phyloP scores from a whole-genome alignment of 352 stramenopile species.

The Phytophthora agathidicida region DNA sequence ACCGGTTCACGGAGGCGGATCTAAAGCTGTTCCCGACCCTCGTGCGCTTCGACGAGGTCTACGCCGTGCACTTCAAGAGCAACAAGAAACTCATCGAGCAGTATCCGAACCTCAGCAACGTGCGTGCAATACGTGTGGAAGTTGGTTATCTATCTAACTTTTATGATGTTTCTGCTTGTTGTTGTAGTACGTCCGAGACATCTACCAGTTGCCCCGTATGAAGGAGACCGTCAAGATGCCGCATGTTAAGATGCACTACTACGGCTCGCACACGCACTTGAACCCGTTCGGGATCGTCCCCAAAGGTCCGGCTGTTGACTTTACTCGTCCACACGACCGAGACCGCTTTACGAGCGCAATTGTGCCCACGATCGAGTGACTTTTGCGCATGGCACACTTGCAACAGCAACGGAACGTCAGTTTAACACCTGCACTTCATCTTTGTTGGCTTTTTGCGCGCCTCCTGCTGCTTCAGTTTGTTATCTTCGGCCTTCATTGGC shows the following conservation, averaged over 20 bases:
- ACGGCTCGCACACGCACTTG: constrained; percentile 51
- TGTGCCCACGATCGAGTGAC: not conserved
- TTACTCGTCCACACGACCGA: constrained; percentile 36
- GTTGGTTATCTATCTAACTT: too few species aligned
- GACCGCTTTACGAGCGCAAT: constrained; percentile 34
- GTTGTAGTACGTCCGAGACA: constrained; percentile 45
- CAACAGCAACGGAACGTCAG: not conserved
- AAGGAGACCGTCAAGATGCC: constrained; percentile 44
- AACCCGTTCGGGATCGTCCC: constrained; percentile 53
- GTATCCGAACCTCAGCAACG: constrained; percentile 84
- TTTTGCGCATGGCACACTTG: not conserved
- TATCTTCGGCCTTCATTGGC: too few species aligned
- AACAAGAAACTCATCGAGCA: constrained; percentile 84
- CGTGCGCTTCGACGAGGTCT: constrained; percentile 94
- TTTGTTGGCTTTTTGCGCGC: too few species aligned
- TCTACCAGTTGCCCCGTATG: constrained; percentile 48
- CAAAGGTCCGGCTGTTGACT: constrained; percentile 31
- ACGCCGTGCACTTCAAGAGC: constrained; percentile 76
- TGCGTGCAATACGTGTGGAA: too few species aligned
- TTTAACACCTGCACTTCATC: too few species aligned
- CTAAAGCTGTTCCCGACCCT: constrained; percentile 93
- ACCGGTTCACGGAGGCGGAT: constrained; percentile 83
- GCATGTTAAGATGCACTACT: constrained; percentile 71
- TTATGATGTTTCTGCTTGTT: not conserved
- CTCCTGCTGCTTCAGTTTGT: too few species aligned